These are phyloP conservation scores for Trichomonas tenax DNA, from an alignment of 208 protist genomes.

Conservation along the genomic window DNA sequence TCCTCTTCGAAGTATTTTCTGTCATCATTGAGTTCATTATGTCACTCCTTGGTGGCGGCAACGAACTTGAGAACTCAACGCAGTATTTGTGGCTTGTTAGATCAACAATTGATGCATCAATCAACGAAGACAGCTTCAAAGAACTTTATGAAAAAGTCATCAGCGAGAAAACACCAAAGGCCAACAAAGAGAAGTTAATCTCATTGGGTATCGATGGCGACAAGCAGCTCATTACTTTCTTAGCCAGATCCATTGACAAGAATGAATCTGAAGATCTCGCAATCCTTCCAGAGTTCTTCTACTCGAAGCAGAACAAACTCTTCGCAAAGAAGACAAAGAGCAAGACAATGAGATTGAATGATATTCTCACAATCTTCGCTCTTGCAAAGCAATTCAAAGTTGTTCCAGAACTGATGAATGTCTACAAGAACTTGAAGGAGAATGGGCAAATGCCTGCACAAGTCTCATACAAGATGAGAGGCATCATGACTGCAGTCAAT, in stretches of 20 bases:
- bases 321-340: background rate
- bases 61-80: background rate
- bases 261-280: background rate
- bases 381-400: background rate
- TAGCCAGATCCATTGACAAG: background rate
- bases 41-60: background rate
- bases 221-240: background rate
- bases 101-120: background rate
- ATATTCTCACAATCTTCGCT: background rate
- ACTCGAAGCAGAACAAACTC: background rate
- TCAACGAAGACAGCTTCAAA: background rate
- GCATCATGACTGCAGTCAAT: background rate
- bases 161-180: background rate
- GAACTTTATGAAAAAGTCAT: background rate
- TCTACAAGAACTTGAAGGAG: background rate
- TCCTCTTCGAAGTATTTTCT: background rate
- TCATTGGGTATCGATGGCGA: background rate
- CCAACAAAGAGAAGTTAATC: background rate
- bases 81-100: background rate
- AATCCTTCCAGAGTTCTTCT: background rate
- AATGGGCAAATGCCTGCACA: background rate
- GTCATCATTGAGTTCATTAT: background rate
- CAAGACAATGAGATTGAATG: background rate
- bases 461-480: background rate
- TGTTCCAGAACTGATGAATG: background rate